Evolutionary conservation across 2,329 filamentous ascomycete genomes (phyloP).

Genomic region (Alternaria postmessia): DNA sequence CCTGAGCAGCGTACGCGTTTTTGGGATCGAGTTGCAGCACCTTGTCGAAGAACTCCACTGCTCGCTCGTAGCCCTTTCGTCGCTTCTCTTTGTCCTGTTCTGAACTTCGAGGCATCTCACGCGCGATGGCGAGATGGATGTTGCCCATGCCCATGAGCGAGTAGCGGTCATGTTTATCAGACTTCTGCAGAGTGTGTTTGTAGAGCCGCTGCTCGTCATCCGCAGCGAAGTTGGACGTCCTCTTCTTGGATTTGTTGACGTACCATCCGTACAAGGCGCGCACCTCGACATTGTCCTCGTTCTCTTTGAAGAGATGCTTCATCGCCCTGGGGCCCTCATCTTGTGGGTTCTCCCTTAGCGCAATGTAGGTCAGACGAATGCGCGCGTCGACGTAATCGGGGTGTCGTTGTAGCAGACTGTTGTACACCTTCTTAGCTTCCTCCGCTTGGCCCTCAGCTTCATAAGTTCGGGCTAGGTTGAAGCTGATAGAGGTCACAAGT

Average conservation of each 20-base stretch:
- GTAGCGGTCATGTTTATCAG: slow-evolving; percentile 97
- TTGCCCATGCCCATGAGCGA: slow-evolving; percentile 97
- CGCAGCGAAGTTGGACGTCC: slow-evolving; percentile 79
- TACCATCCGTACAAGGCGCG: slow-evolving; percentile 96
- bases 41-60: slow-evolving; percentile 98
- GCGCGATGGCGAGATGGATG: slow-evolving; percentile 83
- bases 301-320: slow-evolving; percentile 82
- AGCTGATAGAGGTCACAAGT: slow-evolving; percentile 93
- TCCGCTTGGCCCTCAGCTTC: slow-evolving; percentile 83
- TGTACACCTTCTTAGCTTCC: slow-evolving; percentile 87
- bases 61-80: slow-evolving; percentile 84
- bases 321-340: slow-evolving; percentile 89
- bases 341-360: slow-evolving; percentile 78
- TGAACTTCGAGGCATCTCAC: slow-evolving; percentile 92
- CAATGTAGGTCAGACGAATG: slow-evolving; percentile 88
- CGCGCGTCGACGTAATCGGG: slow-evolving; percentile 91
- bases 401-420: slow-evolving; percentile 83
- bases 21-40: slow-evolving; percentile 91
- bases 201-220: slow-evolving; percentile 93
- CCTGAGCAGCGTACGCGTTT: slow-evolving; percentile 96
- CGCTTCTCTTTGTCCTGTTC: slow-evolving; percentile 92
- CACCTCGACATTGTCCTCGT: slow-evolving; percentile 87
- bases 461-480: slow-evolving; percentile 93
- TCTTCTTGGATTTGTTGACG: slow-evolving; percentile 86
- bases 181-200: slow-evolving; percentile 90